A percentile compares a stretch with the other conserved stretches of the same genome.
Conservation (phyloP, 495 filamentous ascomycete species). For the Neurospora sp. region DNA sequence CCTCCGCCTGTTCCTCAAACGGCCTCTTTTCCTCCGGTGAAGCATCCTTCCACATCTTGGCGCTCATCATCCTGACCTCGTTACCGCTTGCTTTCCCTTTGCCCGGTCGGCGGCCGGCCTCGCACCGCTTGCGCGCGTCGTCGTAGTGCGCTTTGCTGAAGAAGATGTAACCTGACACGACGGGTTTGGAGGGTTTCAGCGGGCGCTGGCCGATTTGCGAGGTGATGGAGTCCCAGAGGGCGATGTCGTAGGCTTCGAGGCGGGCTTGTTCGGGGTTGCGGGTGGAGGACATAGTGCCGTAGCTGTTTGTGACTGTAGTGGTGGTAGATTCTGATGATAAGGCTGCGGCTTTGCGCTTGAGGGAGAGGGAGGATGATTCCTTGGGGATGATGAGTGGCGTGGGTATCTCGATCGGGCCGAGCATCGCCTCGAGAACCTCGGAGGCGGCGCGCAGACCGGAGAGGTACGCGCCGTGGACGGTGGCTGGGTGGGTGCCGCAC, state of each 20-base stretch:
- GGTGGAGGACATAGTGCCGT: conserved; percentile 3
- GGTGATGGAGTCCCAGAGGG: conserved; percentile 59
- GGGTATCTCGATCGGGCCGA: conserved; percentile 65
- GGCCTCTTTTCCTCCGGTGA: conserved; percentile 56
- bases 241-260: conserved; percentile 59
- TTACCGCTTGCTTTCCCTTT: conserved; percentile 55
- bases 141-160: conserved; percentile 76
- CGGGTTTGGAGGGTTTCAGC: conserved; percentile 54
- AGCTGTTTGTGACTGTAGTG: neutral
- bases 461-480: conserved; percentile 92
- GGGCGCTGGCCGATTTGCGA: conserved; percentile 63
- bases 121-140: conserved; percentile 59
- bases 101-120: conserved; percentile 50
- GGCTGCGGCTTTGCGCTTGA: conserved; percentile 44
- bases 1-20: conserved; percentile 61
- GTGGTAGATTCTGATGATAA: neutral
- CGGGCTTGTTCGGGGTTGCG: conserved; percentile 43
- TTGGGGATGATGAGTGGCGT: conserved; percentile 62
- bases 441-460: conserved; percentile 82
- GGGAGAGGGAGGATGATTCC: conserved; percentile 26
- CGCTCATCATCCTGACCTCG: conserved; percentile 71
- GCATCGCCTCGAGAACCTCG: conserved; percentile 65
- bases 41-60: conserved; percentile 81
- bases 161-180: conserved; percentile 63
- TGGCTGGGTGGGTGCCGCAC: conserved; percentile 88